Conservation (phyloP, 345 rosid genomes). For the Eucalyptus erythrocorys region DNA sequence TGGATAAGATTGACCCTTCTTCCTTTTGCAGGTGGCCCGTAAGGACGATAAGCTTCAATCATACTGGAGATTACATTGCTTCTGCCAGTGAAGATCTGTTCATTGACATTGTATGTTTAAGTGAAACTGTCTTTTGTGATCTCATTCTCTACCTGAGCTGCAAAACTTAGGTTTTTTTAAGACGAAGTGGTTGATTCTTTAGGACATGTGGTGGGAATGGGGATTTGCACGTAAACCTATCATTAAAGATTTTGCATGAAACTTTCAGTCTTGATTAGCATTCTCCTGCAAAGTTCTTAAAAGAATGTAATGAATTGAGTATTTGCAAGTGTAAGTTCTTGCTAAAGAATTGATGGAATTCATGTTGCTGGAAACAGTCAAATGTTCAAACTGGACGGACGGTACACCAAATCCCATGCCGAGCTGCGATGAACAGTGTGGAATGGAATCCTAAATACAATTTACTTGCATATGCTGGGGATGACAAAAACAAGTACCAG, state of each 20-base stretch:
- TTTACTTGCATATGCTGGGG: conserved; percentile 94
- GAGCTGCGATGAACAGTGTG: conserved; percentile 96
- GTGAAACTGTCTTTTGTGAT: neutral
- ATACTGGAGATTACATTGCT: conserved; percentile 78
- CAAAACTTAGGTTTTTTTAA: neutral
- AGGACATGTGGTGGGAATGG: neutral
- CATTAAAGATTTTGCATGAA: neutral
- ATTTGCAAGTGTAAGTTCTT: neutral
- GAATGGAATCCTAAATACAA: conserved; percentile 97
- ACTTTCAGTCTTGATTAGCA: neutral
- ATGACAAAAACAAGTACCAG: conserved; percentile 90
- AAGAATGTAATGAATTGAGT: too few species aligned
- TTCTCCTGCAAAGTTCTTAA: neutral
- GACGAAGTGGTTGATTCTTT: neutral
- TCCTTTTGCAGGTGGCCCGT: conserved; percentile 69
- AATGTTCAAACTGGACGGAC: conserved; percentile 81
- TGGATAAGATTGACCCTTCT: neutral
- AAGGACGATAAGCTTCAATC: conserved; percentile 84
- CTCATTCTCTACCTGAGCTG: neutral
- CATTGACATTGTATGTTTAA: conserved; percentile 65
- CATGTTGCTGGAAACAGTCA: conserved; percentile 36
- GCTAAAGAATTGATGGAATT: neutral
- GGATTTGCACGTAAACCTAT: neutral
- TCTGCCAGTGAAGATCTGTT: conserved; percentile 94
- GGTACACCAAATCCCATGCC: conserved; percentile 87